Conservation (phyloP, 2,329 filamentous ascomycete species). For the Hortaea sp. region DNA sequence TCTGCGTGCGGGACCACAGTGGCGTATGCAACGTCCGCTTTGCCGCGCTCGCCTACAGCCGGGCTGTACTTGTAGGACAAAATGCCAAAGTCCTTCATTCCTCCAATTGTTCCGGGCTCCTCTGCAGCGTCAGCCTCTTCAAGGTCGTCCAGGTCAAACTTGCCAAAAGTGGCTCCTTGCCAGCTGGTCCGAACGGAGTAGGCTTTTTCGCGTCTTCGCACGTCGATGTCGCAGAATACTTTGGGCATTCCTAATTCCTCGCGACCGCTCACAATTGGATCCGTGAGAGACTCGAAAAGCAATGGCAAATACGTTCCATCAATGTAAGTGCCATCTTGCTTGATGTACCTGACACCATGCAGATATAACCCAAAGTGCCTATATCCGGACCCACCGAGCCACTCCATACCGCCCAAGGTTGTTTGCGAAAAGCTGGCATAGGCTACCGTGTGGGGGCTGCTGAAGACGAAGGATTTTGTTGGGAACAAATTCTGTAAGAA, state of each 20-base stretch:
- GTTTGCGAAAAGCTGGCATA: slow-evolving; percentile 31
- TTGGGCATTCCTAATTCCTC: slow-evolving; percentile 56
- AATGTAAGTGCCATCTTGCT: slow-evolving; percentile 37
- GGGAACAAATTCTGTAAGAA: slow-evolving; percentile 34
- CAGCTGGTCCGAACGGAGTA: slow-evolving; percentile 18
- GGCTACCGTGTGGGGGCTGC: slow-evolving; percentile 26
- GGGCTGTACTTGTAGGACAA: slow-evolving; percentile 51
- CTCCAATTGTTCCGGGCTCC: not conserved
- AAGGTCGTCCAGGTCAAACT: slow-evolving; percentile 20
- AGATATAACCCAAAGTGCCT: slow-evolving; percentile 50
- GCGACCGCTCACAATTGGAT: slow-evolving; percentile 50
- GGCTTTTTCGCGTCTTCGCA: slow-evolving; percentile 7
- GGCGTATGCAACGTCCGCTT: slow-evolving; percentile 46
- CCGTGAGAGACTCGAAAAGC: slow-evolving; percentile 48
- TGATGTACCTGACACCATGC: slow-evolving; percentile 50
- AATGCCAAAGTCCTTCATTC: slow-evolving; percentile 35
- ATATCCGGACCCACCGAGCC: slow-evolving; percentile 53
- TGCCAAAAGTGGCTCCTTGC: slow-evolving; percentile 26
- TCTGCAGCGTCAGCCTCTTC: slow-evolving; percentile 2
- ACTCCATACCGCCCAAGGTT: slow-evolving; percentile 41
- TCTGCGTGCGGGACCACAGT: slow-evolving; percentile 30
- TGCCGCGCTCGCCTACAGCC: slow-evolving; percentile 40
- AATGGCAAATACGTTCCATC: slow-evolving; percentile 47
- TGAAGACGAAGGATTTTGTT: slow-evolving; percentile 28
- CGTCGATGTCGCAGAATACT: slow-evolving; percentile 19